Percentiles rank a stretch among this genome's conserved stretches.
Evolutionary conservation across 176 grass and related monocot genomes (phyloP).

Genomic region (Carex kokanica): DNA sequence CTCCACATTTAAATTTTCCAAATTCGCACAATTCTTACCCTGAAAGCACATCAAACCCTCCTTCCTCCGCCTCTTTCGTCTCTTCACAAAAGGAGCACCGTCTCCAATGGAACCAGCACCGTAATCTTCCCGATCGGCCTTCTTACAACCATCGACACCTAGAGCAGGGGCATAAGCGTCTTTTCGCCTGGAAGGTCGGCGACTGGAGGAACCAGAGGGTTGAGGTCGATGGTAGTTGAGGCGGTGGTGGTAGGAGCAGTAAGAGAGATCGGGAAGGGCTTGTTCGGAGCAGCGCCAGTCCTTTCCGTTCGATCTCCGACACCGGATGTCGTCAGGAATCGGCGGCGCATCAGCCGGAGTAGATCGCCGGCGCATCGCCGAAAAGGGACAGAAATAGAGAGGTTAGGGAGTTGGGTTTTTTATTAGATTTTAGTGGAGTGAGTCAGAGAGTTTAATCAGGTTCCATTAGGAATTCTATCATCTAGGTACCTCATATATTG

Average conservation of each 20-base stretch:
- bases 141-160: neutral
- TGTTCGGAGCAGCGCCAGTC: constrained; percentile 30
- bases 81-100: neutral
- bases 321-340: constrained; percentile 9
- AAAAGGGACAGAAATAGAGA: neutral
- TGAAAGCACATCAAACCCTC: neutral
- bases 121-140: neutral
- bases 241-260: constrained; percentile 45
- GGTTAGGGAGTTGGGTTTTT: neutral
- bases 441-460: neutral
- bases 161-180: neutral
- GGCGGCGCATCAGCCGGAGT: constrained; percentile 31
- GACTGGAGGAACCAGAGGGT: constrained; percentile 4
- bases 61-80: constrained; percentile 8
- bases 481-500: too few species aligned
- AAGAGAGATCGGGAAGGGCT: constrained; percentile 24
- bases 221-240: constrained; percentile 16
- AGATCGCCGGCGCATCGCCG: constrained; percentile 30
- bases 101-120: neutral
- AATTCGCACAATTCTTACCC: constrained; percentile 5
- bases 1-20: too few species aligned
- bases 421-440: neutral
- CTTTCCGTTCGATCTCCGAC: constrained; percentile 24
- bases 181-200: neutral
- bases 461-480: too few species aligned